Evolutionary conservation across 768 basidiomycete species (phyloP).

Genomic region (Artomyces pyxidatus): DNA sequence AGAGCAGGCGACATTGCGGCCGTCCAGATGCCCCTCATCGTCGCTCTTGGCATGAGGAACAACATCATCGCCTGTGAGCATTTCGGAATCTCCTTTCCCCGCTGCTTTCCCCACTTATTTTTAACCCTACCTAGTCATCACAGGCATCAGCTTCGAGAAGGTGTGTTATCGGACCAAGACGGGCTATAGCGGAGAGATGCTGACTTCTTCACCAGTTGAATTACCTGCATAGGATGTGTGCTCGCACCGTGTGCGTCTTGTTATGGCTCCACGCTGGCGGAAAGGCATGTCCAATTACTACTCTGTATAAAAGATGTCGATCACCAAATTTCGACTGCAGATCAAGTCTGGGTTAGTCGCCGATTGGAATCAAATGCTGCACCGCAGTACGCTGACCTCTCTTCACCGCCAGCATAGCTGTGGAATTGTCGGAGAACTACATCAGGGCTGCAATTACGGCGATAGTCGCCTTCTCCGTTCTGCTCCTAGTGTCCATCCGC

Average conservation of each 20-base stretch:
- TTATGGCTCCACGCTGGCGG: slow-evolving; percentile 4
- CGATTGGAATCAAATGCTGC: no score
- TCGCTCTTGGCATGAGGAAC: slow-evolving; percentile 54
- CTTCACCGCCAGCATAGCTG: no score
- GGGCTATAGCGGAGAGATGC: background rate
- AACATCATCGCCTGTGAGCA: slow-evolving; percentile 41
- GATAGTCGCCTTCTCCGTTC: slow-evolving; percentile 29
- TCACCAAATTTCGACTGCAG: no score
- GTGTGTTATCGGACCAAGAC: slow-evolving; percentile 26
- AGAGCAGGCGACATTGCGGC: slow-evolving; percentile 35
- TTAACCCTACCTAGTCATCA: no score
- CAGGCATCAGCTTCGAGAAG: slow-evolving; percentile 42
- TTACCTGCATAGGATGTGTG: slow-evolving; percentile 3
- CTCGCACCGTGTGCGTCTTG: background rate
- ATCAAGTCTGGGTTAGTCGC: no score
- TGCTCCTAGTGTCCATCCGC: slow-evolving; percentile 40
- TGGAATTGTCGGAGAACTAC: slow-evolving; percentile 11
- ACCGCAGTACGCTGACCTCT: no score
- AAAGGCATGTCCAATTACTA: background rate
- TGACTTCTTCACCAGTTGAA: background rate
- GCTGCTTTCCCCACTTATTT: no score
- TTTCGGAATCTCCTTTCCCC: no score
- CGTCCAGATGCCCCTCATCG: slow-evolving; percentile 46
- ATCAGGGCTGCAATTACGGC: slow-evolving; percentile 31
- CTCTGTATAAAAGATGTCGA: no score